Conservation (phyloP, 257 asterid species). For the Thymus quinquecostatus region DNA sequence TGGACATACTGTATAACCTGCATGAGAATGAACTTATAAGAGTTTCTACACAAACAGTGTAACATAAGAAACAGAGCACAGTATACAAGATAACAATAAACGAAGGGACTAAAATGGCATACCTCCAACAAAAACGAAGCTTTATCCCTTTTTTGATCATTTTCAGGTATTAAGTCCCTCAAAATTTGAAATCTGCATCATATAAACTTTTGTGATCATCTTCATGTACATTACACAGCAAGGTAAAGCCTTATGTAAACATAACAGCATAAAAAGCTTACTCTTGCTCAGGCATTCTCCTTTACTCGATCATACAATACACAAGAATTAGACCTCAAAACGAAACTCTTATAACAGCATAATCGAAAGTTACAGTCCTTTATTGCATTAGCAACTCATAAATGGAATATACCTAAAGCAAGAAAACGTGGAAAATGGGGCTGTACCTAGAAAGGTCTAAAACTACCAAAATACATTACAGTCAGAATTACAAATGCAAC, state of each 20-base stretch:
- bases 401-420: not conserved
- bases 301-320: not conserved
- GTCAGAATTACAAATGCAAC: not conserved
- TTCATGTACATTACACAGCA: constrained; percentile 52
- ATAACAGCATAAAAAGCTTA: not conserved
- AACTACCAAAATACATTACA: not conserved
- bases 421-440: not conserved
- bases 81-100: constrained; percentile 6
- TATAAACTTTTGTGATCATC: constrained; percentile 60
- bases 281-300: not conserved
- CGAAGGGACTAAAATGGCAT: constrained; percentile 24
- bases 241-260: not conserved
- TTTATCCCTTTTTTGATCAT: constrained; percentile 77
- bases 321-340: not conserved
- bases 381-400: constrained; percentile 6
- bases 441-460: not conserved
- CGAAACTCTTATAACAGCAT: not conserved
- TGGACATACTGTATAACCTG: constrained; percentile 93
- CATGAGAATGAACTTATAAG: constrained; percentile 34
- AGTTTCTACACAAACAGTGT: not conserved
- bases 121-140: constrained; percentile 93
- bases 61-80: not conserved
- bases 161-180: constrained; percentile 76
- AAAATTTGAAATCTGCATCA: constrained; percentile 70
- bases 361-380: constrained; percentile 2